Percentiles rank a stretch among this genome's conserved stretches.
phyloP scores from a whole-genome alignment of 1,284 basidiomycete genomes.

The Ceratobasidium sp. region DNA sequence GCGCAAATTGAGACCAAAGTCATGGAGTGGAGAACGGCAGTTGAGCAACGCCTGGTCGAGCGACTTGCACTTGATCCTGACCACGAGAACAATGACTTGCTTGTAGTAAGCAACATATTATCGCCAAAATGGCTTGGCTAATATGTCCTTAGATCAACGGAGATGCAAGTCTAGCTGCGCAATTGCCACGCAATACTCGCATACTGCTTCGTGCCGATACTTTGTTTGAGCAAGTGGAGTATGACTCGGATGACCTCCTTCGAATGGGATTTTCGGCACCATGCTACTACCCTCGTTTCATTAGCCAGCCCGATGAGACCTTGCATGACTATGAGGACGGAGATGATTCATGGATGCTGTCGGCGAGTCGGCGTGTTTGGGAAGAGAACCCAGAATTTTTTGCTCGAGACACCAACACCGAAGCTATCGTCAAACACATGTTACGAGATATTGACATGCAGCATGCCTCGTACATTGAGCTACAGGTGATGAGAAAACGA shows the following conservation, averaged over 20 bases:
- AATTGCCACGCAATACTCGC: constrained; percentile 1
- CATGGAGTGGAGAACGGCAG: background rate
- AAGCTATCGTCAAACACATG: background rate
- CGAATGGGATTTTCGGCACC: background rate
- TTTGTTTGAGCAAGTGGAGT: background rate
- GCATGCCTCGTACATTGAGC: background rate
- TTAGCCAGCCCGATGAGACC: background rate
- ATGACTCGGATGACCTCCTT: background rate
- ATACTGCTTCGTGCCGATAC: constrained; percentile 25
- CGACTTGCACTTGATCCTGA: background rate
- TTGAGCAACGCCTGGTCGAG: background rate
- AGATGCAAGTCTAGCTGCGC: background rate
- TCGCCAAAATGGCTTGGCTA: too few species aligned
- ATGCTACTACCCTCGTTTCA: background rate
- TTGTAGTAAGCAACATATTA: background rate
- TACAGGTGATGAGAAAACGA: background rate
- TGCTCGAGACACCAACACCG: background rate
- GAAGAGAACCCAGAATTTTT: background rate
- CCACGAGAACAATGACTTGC: background rate
- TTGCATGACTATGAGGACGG: too few species aligned
- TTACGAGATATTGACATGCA: background rate
- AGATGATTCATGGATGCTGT: too few species aligned
- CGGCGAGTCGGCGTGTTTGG: too few species aligned
- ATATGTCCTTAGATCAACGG: constrained; percentile 16
- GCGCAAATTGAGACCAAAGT: background rate